Percentiles rank a stretch among this genome's conserved stretches.
Evolutionary conservation across 495 filamentous ascomycete species (phyloP).

Genomic region (Tuber indicum): DNA sequence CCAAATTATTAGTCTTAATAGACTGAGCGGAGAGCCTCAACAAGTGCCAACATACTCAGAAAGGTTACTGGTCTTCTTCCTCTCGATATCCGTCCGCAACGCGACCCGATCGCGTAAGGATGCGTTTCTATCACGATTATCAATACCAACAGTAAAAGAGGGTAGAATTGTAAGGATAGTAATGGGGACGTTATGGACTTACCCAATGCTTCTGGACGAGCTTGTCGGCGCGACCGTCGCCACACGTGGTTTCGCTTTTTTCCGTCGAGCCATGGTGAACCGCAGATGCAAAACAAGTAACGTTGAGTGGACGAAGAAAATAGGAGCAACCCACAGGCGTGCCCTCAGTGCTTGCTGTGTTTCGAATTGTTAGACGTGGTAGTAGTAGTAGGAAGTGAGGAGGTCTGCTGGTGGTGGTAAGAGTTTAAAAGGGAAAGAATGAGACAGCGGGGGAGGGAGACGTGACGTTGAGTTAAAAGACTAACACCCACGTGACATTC

Average conservation of each 20-base stretch:
- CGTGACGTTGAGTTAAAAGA: background rate
- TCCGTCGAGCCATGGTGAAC: background rate
- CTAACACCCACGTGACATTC: background rate
- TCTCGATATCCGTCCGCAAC: background rate
- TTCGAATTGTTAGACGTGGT: background rate
- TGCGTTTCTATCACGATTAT: background rate
- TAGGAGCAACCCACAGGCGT: background rate
- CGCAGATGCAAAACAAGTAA: background rate
- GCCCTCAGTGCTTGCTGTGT: background rate
- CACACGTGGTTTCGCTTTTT: background rate
- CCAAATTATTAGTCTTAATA: background rate
- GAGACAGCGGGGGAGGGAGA: background rate
- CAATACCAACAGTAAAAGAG: background rate
- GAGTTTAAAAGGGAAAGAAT: background rate
- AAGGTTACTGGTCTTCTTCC: background rate
- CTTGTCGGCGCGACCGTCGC: background rate
- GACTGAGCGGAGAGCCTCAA: background rate
- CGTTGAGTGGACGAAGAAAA: background rate
- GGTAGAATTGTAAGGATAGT: background rate
- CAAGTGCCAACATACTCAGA: background rate
- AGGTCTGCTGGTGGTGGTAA: background rate
- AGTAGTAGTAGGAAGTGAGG: background rate
- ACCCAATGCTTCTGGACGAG: background rate
- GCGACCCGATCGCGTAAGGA: background rate
- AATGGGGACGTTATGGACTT: background rate